A percentile compares a stretch with the other conserved stretches of the same genome.
Evolutionary conservation across 2,329 filamentous ascomycete species (phyloP).

Genomic region (Epichloe scottii): DNA sequence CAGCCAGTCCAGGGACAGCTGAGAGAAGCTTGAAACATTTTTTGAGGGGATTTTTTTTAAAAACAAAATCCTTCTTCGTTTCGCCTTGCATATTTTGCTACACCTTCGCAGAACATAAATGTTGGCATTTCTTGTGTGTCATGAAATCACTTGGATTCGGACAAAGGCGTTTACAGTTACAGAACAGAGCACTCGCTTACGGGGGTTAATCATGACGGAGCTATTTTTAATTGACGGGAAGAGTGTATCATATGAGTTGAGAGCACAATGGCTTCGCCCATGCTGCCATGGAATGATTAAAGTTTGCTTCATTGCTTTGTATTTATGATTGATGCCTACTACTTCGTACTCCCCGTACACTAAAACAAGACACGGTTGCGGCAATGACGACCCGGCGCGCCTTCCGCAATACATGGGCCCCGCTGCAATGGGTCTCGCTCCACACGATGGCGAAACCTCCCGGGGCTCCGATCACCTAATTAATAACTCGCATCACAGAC

Average conservation of each 20-base stretch:
- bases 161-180: not conserved
- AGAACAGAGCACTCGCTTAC: not conserved
- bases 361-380: not conserved
- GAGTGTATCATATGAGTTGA: not conserved
- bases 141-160: not conserved
- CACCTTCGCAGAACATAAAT: not conserved
- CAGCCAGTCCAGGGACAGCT: slow-evolving; percentile 23
- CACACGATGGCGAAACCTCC: not conserved
- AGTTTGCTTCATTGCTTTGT: no score
- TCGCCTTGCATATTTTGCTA: not conserved
- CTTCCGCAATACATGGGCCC: not conserved
- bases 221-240: not conserved
- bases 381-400: not conserved
- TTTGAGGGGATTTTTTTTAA: no score
- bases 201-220: not conserved
- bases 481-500: not conserved
- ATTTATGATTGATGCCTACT: no score
- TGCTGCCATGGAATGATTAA: not conserved
- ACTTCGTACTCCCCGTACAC: not conserved
- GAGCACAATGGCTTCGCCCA: not conserved
- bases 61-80: not conserved
- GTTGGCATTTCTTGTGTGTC: not conserved
- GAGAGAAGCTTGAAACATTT: slow-evolving; percentile 7
- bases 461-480: not conserved
- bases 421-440: not conserved